These are phyloP conservation scores for Licmophora abbreviata DNA, from an alignment of 108 stramenopile genomes.

Conservation along the genomic window DNA sequence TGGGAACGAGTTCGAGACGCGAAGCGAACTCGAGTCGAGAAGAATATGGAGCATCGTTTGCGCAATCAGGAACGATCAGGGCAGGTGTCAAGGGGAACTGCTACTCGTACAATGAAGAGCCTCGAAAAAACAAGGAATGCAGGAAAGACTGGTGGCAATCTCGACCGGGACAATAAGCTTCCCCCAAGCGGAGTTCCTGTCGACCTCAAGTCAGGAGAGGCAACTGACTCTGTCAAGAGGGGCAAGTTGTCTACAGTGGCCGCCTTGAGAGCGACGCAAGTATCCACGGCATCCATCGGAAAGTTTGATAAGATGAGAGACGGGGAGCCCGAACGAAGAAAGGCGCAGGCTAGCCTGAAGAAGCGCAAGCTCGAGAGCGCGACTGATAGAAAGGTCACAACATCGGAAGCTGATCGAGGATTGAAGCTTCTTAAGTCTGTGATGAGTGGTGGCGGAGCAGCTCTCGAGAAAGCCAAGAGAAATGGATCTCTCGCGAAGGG, in stretches of 20 bases:
- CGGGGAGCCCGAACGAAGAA: conserved; percentile 75
- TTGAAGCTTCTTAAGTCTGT: conserved; percentile 70
- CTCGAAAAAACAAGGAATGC: conserved; percentile 34
- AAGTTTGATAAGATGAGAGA: conserved; percentile 76
- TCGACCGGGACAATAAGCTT: conserved; percentile 20
- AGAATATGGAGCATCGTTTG: conserved; percentile 65
- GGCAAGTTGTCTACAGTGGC: conserved; percentile 57
- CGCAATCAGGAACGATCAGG: conserved; percentile 72
- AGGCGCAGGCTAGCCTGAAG: conserved; percentile 33
- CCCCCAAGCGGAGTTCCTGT: conserved; percentile 67
- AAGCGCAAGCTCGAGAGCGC: conserved; percentile 62
- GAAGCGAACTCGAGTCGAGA: conserved; percentile 55
- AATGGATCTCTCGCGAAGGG: conserved; percentile 73
- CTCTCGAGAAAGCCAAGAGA: conserved; percentile 57
- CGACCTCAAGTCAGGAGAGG: conserved; percentile 40
- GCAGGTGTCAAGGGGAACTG: conserved; percentile 53
- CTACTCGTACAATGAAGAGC: conserved; percentile 48
- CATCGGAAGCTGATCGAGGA: conserved; percentile 47
- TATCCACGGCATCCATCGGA: conserved; percentile 76
- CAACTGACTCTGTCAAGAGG: conserved; percentile 22
- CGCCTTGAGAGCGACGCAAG: conserved; percentile 70
- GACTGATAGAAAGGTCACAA: conserved; percentile 39
- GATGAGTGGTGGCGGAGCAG: conserved; percentile 68
- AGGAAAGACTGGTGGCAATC: conserved; percentile 40
- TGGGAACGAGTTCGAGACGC: conserved; percentile 74